Base-by-base conservation (phyloP, 2,329 filamentous ascomycete genomes). In the Colletotrichum higginsianum region DNA sequence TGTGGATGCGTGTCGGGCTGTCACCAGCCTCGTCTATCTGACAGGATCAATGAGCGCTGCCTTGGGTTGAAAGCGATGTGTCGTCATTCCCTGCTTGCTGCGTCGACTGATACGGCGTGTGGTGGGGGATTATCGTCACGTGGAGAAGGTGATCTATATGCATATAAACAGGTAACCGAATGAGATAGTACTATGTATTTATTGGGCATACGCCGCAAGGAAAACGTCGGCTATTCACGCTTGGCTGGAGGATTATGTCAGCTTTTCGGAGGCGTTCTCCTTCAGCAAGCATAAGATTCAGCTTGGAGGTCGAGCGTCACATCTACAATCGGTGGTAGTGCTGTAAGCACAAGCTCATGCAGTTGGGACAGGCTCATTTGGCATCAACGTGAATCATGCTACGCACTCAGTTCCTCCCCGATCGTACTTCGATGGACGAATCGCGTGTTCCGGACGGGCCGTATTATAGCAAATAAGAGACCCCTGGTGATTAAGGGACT, bases 91-190 rank as follows among this genome's bases (percentile, higher is more conserved):
- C 50, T 49, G 38, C 26, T 42, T 67, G 63, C 56, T 49, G 56
- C 56, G 35, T 67, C 44, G 50, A 71, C 64, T 71, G 68, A 63
- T 58, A 71, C 68, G 52, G 26, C 38, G 52, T 30, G 52, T 63
- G 35, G 68, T 71, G 69, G 65, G 69, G 69, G 69, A 72, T 44
- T 49, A 52, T 44, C 69, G 58, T 72, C 69, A 72, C 69, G 69
- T 72, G 69, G 65, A 15, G 60, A 71, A 60, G 23, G 21, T 38
- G 38, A 13, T n/a, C 12, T 8, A 26, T 46, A 58, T 67, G 49
- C 23, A 26, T 3, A 23, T 71, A 71, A 38, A 18, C 30, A 6
- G 16, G 2, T 44, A n/a, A 44, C 30, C 44, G 4, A 2, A 8
- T 23, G 2, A 6, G 11, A 8, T 1, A 1, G 15, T 11, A 11